Conservation (phyloP, 164 flowering plant genomes). For the Houttuynia cordata region DNA sequence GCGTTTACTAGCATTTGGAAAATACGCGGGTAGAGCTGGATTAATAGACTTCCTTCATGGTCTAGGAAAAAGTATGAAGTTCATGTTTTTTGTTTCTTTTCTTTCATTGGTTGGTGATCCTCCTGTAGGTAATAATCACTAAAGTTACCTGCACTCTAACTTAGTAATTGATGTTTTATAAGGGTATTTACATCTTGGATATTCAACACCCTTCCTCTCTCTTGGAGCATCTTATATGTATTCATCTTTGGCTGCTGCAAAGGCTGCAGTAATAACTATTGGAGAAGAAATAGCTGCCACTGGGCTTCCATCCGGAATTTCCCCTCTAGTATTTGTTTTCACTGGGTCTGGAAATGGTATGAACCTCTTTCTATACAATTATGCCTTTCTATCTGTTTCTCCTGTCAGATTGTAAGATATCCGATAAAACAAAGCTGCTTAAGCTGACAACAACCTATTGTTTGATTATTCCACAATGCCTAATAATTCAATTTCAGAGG, state of each 20-base stretch:
- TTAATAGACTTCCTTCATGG: slow-evolving; percentile 75
- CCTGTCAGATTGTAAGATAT: no score
- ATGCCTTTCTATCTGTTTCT: background rate
- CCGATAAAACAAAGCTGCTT: background rate
- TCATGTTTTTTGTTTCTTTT: background rate
- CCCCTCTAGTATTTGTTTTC: slow-evolving; percentile 85
- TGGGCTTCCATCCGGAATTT: slow-evolving; percentile 81
- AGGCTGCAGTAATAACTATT: slow-evolving; percentile 90
- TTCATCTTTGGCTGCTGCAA: slow-evolving; percentile 89
- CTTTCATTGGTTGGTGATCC: background rate
- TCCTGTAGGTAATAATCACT: background rate
- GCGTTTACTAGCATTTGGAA: slow-evolving; percentile 89
- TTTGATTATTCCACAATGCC: background rate
- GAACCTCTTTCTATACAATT: background rate
- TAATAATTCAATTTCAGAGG: background rate
- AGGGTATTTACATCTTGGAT: slow-evolving; percentile 90
- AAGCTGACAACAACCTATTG: background rate
- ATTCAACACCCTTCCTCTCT: slow-evolving; percentile 93
- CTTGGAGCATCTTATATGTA: slow-evolving; percentile 93
- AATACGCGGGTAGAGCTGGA: slow-evolving; percentile 97
- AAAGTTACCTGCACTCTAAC: background rate
- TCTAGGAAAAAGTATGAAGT: slow-evolving; percentile 63
- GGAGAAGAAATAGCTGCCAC: slow-evolving; percentile 88
- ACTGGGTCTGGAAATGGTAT: slow-evolving; percentile 97
- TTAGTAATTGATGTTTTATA: slow-evolving; percentile 9